Evolutionary conservation across 495 filamentous ascomycete genomes (phyloP).

Genomic region (Podospora australis): DNA sequence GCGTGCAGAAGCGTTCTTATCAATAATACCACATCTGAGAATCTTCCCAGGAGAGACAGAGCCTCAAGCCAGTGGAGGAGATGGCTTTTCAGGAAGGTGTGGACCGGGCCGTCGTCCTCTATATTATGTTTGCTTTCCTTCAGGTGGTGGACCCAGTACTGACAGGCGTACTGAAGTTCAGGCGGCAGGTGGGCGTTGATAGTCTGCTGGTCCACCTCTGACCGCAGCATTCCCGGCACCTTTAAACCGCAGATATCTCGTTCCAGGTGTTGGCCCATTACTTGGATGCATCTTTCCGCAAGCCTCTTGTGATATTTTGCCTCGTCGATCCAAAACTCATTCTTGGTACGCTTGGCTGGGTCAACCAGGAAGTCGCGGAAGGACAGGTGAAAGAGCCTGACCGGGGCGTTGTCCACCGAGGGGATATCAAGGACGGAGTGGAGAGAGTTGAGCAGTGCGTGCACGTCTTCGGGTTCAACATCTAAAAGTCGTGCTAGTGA

Average conservation of each 20-base stretch:
- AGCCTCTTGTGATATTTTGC: conserved; percentile 7
- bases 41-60: conserved; percentile 28
- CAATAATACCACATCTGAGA: conserved; percentile 24
- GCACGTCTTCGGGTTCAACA: conserved; percentile 5
- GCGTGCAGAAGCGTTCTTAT: neutral
- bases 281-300: conserved; percentile 26
- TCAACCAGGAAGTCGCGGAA: conserved; percentile 49
- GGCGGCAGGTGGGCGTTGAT: conserved; percentile 23
- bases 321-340: neutral
- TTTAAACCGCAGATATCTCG: conserved; percentile 34
- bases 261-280: conserved; percentile 28
- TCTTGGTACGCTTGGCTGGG: neutral
- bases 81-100: conserved; percentile 35
- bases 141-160: conserved; percentile 44
- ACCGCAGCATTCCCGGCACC: conserved; percentile 23
- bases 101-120: conserved; percentile 18
- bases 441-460: conserved; percentile 19
- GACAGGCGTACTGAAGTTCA: conserved; percentile 30
- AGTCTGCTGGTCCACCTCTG: conserved; percentile 8
- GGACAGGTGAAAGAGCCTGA: conserved; percentile 44
- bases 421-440: conserved; percentile 33
- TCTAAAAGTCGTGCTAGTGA: conserved; percentile 21
- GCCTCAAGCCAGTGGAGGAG: conserved; percentile 32
- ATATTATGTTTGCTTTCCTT: conserved; percentile 21
- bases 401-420: conserved; percentile 14